Percentiles rank a stretch among this genome's conserved stretches.
Evolutionary conservation across 192 early-diverging fungal species (phyloP).

Genomic region (Backusella australiensis): DNA sequence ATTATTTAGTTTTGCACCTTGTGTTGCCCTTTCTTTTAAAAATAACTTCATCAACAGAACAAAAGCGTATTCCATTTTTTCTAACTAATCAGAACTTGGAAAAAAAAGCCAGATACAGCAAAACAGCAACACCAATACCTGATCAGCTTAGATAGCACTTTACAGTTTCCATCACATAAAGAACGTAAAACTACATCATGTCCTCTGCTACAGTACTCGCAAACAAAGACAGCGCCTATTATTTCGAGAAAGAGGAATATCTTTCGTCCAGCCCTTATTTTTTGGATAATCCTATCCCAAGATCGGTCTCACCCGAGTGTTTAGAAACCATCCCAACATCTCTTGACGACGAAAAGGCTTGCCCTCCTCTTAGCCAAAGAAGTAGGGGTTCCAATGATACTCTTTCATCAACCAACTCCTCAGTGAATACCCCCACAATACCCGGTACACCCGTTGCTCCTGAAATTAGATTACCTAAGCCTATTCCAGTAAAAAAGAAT

Average conservation of each 20-base stretch:
- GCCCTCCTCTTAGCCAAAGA: neutral
- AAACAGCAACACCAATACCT: neutral
- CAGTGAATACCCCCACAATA: neutral
- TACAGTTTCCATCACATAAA: neutral
- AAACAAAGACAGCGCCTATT: neutral
- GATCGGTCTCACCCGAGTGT: slow-evolving; percentile 9
- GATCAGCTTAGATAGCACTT: neutral
- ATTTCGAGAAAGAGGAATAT: neutral
- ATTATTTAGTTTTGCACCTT: neutral
- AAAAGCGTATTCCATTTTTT: neutral
- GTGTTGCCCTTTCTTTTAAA: neutral
- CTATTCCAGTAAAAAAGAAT: slow-evolving; percentile 12
- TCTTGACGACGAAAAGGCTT: neutral
- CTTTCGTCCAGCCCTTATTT: slow-evolving; percentile 1
- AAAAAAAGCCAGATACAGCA: neutral
- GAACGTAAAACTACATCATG: neutral
- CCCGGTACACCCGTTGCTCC: slow-evolving; percentile 7
- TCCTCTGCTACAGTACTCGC: neutral
- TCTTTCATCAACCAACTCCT: neutral
- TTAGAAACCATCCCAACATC: neutral
- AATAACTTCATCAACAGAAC: neutral
- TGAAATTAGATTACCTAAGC: neutral
- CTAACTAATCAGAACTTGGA: neutral
- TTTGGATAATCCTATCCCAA: slow-evolving; percentile 1
- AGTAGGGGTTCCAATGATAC: slow-evolving; percentile 14